Base-by-base conservation (phyloP, 345 rosid genomes). In the Heritiera fomes region DNA sequence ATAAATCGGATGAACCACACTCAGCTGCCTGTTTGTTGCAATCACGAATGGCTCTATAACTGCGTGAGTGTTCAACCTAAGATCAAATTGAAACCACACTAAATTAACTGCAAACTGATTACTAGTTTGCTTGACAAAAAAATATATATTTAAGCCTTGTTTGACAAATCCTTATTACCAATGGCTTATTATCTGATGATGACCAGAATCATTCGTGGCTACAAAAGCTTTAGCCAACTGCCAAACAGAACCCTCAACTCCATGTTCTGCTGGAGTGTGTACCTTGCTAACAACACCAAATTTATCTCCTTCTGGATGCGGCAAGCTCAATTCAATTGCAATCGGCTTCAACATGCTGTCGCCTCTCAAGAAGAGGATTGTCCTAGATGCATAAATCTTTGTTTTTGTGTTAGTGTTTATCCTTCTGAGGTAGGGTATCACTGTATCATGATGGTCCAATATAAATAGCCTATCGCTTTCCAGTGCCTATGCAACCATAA, bases 161-260 rank as follows among this genome's bases (percentile, higher is more conserved):
- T 41, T 67, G 30, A 4, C 3, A 23, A 13, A 20, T 32, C 40
- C n/a, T 84, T 68, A 87, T 88, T 71, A 92, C 97, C 97, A 93
- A 77, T 93, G 95, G 85, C 98, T 91, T 70, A 94, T 75, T 67
- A 94, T 92, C 81, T 93, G 98, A 77, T 94, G 98, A 77, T 88
- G 89, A 76, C 98, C 94, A 6, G 93, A 91, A 82, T 94, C 98
- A 74, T 87, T 94, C 58, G 90, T 91, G 32, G 92, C 90, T 1
- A 73, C 96, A 15, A 91, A 94, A 76, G 97, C 96, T 85, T 94
- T 92, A 52, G 96, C 98, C 38, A 94, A 87, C 78, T 91, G 91
- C 98, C 98, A 94, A 59, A 94, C 75, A 0, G 91, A 86, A 70
- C 89, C 87, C 79, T 87, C 91, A 7, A 91, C 82, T 2, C 91